phyloP scores from a whole-genome alignment of 768 basidiomycete genomes.

The Pluteus cervinus region DNA sequence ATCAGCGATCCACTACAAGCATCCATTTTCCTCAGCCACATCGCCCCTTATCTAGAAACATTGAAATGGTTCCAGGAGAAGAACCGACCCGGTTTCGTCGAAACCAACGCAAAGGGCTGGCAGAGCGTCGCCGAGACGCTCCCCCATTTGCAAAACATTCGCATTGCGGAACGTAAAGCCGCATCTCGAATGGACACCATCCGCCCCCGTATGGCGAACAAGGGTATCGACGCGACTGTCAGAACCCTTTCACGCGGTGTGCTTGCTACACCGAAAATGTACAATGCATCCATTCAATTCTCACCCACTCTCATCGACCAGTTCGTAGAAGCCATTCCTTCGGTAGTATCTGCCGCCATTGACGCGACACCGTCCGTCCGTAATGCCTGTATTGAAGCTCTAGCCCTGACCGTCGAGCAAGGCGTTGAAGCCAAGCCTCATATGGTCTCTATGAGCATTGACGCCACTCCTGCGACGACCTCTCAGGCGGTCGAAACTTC shows the following conservation, averaged over 20 bases:
- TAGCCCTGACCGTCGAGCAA: slow-evolving; percentile 32
- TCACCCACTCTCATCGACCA: slow-evolving; percentile 27
- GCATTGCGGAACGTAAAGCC: slow-evolving; percentile 53
- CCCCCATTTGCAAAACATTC: slow-evolving; percentile 67
- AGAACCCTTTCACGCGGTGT: slow-evolving; percentile 24
- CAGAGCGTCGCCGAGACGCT: slow-evolving; percentile 62
- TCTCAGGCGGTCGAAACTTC: slow-evolving; percentile 28
- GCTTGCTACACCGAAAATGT: slow-evolving; percentile 23
- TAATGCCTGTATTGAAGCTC: slow-evolving; percentile 42
- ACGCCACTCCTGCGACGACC: slow-evolving; percentile 12
- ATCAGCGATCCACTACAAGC: slow-evolving; percentile 62
- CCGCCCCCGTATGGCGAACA: slow-evolving; percentile 32
- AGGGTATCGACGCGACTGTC: slow-evolving; percentile 41
- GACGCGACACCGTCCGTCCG: slow-evolving; percentile 18
- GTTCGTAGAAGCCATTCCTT: slow-evolving; percentile 27
- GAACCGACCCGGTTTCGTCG: slow-evolving; percentile 64
- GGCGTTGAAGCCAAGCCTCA: slow-evolving; percentile 39
- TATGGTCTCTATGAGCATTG: slow-evolving; percentile 9
- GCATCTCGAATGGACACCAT: slow-evolving; percentile 13
- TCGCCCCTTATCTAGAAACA: slow-evolving; percentile 64
- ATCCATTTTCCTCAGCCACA: slow-evolving; percentile 69
- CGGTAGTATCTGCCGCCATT: slow-evolving; percentile 21
- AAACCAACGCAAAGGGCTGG: slow-evolving; percentile 64
- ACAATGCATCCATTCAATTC: slow-evolving; percentile 27
- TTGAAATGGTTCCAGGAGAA: slow-evolving; percentile 78